Evolutionary conservation across 208 protist genomes (phyloP), one percentile per base, ranked within the genome.

Genomic region (Histomonas meleagridis): DNA sequence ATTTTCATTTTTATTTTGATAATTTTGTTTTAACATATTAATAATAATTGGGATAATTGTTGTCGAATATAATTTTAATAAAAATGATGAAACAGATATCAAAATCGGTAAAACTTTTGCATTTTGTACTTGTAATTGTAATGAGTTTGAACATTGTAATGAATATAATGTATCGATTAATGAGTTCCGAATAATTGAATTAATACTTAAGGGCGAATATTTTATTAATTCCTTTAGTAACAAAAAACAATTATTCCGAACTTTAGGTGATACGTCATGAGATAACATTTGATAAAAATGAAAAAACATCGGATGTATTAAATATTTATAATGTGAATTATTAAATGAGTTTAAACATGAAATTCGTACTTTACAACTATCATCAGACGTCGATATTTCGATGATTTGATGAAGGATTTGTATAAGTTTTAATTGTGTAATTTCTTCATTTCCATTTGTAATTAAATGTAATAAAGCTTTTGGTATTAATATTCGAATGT

Each of bases 351-450:
- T 79, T 16, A 79, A 51, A 51, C 40, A 79, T 48, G 32, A 46
- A 46, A 79, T 40, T 49, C 70, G n/a, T 10, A 79, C 70, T 14
- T 79, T 49, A 23, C 16, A 18, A n/a, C 40, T 49, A 79, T 79
- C 70, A 51, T 79, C n/a, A n/a, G 40, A 18, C 10, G 40, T 79
- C 7, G 70, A 32, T 32, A 79, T 79, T 46, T 79, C 70, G 4
- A 79, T 49, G 32, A 79, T 18, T 79, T 79, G 70, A 49, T 79
- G 70, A 18, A 79, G 49, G 28, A 49, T 79, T 79, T 79, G 70
- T n/a, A 49, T 12, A 46, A 79, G n/a, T 48, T 79, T 40, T 21
- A 10, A 28, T n/a, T 18, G n/a, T 46, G n/a, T 7, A 46, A 18
- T 51, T 49, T 49, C 70, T 51, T 46, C 12, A n/a, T n/a, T n/a